Evolutionary conservation across 2,329 filamentous ascomycete species (phyloP).

Genomic region (Alternaria rosae): DNA sequence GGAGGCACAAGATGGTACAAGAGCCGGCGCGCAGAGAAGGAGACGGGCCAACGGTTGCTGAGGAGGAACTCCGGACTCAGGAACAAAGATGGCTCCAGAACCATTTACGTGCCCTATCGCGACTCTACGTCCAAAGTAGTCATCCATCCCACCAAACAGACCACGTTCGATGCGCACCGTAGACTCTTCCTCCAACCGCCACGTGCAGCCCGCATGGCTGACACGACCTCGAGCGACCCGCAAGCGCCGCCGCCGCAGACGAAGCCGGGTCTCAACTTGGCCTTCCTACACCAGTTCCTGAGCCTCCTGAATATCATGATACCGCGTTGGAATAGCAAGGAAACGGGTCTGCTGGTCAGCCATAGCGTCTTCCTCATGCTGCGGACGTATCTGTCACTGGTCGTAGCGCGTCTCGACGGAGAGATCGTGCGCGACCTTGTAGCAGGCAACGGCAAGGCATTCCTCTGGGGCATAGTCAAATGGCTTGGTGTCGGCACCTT

Average conservation of each 20-base stretch:
- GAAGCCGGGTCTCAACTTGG: slow-evolving; percentile 92
- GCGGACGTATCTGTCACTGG: slow-evolving; percentile 89
- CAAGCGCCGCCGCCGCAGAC: slow-evolving; percentile 86
- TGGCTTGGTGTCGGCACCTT: slow-evolving; percentile 95
- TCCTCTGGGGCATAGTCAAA: slow-evolving; percentile 88
- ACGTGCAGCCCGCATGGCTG: slow-evolving; percentile 76
- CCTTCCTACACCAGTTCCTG: slow-evolving; percentile 95
- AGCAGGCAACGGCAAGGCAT: slow-evolving; percentile 88
- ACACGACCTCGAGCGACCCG: slow-evolving; percentile 60
- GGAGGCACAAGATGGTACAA: slow-evolving; percentile 82
- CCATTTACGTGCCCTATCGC: slow-evolving; percentile 94
- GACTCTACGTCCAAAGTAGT: slow-evolving; percentile 87
- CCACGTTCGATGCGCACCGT: slow-evolving; percentile 95
- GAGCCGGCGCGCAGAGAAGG: slow-evolving; percentile 75
- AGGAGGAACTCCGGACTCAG: slow-evolving; percentile 90
- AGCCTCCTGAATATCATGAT: slow-evolving; percentile 98
- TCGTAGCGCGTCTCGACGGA: slow-evolving; percentile 91
- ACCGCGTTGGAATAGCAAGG: slow-evolving; percentile 92
- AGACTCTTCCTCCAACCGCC: slow-evolving; percentile 92
- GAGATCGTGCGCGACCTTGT: slow-evolving; percentile 96
- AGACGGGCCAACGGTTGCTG: slow-evolving; percentile 81
- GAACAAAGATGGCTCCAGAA: slow-evolving; percentile 93
- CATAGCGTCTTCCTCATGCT: slow-evolving; percentile 90
- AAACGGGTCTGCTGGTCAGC: slow-evolving; percentile 86
- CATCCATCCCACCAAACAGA: slow-evolving; percentile 86